These are phyloP conservation scores for Lunularia cruciata DNA, from an alignment of 225 moss, liverwort and hornwort genomes.

Conservation along the genomic window DNA sequence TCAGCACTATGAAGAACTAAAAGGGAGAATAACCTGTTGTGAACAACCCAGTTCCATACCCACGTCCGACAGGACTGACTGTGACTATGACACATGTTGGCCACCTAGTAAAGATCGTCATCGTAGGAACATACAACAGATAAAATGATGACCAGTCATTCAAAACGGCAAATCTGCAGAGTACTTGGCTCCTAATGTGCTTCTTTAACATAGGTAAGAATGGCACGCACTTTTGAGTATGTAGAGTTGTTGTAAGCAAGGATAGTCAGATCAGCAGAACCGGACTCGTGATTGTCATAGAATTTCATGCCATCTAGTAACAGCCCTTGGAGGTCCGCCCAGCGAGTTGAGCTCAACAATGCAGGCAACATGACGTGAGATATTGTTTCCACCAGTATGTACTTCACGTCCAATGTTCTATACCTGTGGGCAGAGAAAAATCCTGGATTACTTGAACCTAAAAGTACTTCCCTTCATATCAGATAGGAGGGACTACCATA, in stretches of 20 bases:
- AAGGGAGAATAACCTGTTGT: too few relatives aligned
- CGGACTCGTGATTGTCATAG: constrained; percentile 75
- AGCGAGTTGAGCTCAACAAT: constrained; percentile 62
- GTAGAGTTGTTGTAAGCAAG: constrained; percentile 81
- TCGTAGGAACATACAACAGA: too few relatives aligned
- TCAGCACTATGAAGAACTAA: too few relatives aligned
- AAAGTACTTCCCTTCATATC: not conserved
- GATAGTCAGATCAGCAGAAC: constrained; percentile 84
- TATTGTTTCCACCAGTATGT: constrained; percentile 80
- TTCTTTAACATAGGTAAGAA: not conserved
- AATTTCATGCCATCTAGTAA: constrained; percentile 73
- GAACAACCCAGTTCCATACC: too few relatives aligned
- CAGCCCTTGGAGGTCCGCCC: constrained; percentile 65
- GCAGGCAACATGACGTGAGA: constrained; percentile 81
- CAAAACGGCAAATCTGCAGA: not conserved
- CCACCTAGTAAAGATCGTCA: not conserved
- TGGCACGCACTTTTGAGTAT: constrained; percentile 68
- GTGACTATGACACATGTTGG: not conserved
- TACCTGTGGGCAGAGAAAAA: constrained; percentile 52
- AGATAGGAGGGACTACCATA: not conserved
- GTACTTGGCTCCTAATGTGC: not conserved
- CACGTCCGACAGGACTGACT: not conserved
- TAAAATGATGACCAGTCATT: not conserved
- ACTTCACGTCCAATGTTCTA: constrained; percentile 86
- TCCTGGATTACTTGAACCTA: too few relatives aligned